Conservation (phyloP, 129 eudicot species). For the Deinandra increscens region DNA sequence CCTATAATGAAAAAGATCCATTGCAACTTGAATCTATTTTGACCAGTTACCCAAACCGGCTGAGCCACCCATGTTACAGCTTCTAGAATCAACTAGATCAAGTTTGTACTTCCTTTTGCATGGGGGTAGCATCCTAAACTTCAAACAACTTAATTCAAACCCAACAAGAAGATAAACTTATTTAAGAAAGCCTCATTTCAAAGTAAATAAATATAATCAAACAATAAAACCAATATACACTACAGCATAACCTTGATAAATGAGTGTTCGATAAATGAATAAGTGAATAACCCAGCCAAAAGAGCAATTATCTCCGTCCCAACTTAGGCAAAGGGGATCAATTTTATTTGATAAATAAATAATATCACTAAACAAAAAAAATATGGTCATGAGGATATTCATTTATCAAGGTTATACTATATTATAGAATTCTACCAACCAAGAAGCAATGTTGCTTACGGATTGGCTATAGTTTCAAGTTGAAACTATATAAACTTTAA, state of each 20-base stretch:
- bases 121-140: constrained; percentile 10
- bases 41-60: neutral
- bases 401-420: neutral
- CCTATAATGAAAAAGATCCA: neutral
- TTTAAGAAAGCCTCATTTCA: neutral
- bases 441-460: constrained; percentile 5
- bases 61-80: neutral
- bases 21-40: neutral
- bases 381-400: neutral
- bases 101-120: neutral
- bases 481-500: neutral
- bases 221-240: constrained; percentile 4
- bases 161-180: constrained; percentile 6
- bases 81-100: neutral
- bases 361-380: neutral
- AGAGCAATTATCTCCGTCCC: neutral
- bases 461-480: constrained; percentile 5
- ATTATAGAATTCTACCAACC: neutral
- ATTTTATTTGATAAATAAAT: neutral
- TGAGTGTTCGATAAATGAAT: neutral
- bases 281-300: neutral
- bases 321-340: neutral
- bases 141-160: neutral
- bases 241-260: neutral
- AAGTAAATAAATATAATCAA: neutral